Evolutionary conservation across 1,284 basidiomycete genomes (phyloP).

Genomic region (Meripilus lineatus): DNA sequence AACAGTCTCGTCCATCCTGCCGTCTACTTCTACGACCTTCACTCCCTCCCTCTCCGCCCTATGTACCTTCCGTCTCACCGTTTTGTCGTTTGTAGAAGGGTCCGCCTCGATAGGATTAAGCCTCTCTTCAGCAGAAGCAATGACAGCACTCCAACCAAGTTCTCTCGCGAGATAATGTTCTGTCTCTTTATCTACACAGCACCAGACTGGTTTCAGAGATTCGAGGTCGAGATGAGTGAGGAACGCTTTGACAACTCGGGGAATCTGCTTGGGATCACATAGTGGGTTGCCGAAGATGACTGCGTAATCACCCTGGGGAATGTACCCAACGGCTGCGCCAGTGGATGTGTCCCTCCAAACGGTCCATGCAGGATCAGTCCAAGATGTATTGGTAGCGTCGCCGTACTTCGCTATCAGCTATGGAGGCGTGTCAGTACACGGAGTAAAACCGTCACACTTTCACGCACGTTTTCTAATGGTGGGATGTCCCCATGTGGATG

Average conservation of each 20-base stretch:
- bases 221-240: slow-evolving; percentile 32
- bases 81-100: slow-evolving; percentile 36
- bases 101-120: slow-evolving; percentile 39
- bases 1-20: slow-evolving; percentile 36
- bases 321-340: slow-evolving; percentile 46
- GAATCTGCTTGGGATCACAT: slow-evolving; percentile 38
- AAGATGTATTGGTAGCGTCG: slow-evolving; percentile 50
- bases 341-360: slow-evolving; percentile 44
- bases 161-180: slow-evolving; percentile 43
- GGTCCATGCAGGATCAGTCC: slow-evolving; percentile 50
- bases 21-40: slow-evolving; percentile 33
- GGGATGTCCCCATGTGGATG: slow-evolving; percentile 26
- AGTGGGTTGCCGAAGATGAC: slow-evolving; percentile 47
- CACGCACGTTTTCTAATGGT: slow-evolving; percentile 29
- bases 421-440: not conserved
- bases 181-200: slow-evolving; percentile 39
- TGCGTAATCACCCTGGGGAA: slow-evolving; percentile 30
- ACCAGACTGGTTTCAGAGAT: slow-evolving; percentile 48
- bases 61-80: slow-evolving; percentile 42
- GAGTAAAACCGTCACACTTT: not conserved
- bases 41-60: slow-evolving; percentile 45
- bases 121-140: slow-evolving; percentile 48
- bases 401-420: slow-evolving; percentile 50
- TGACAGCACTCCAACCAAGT: slow-evolving; percentile 45
- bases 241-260: slow-evolving; percentile 38